Percentiles rank a stretch among this genome's conserved stretches.
Evolutionary conservation across 129 eudicot species (phyloP).

Genomic region (Lactuca saligna): DNA sequence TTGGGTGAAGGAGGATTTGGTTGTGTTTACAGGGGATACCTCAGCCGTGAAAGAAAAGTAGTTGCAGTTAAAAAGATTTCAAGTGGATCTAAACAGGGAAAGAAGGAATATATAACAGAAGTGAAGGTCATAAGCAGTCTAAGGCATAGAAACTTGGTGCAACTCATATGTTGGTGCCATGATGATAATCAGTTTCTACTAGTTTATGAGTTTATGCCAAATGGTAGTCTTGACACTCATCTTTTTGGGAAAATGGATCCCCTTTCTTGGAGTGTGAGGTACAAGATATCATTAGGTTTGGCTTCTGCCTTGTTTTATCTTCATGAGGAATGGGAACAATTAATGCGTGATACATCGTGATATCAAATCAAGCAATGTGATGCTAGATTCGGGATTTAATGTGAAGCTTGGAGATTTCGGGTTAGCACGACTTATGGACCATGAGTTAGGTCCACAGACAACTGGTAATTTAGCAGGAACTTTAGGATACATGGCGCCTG

Average conservation of each 20-base stretch:
- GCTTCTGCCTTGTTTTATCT: slow-evolving; percentile 62
- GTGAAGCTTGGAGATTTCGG: slow-evolving; percentile 74
- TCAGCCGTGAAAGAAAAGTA: slow-evolving; percentile 25
- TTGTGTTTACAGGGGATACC: slow-evolving; percentile 47
- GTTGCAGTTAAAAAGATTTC: slow-evolving; percentile 62
- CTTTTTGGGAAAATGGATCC: slow-evolving; percentile 39
- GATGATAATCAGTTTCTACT: slow-evolving; percentile 45
- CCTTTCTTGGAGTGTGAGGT: slow-evolving; percentile 47
- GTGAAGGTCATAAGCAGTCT: slow-evolving; percentile 52
- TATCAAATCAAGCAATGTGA: slow-evolving; percentile 61
- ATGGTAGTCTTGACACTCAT: slow-evolving; percentile 56
- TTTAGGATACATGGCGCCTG: slow-evolving; percentile 60
- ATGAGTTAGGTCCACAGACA: slow-evolving; percentile 46
- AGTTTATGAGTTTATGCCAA: slow-evolving; percentile 60
- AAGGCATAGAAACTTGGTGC: slow-evolving; percentile 59
- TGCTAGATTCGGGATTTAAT: slow-evolving; percentile 58
- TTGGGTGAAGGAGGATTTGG: slow-evolving; percentile 71
- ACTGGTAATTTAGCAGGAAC: slow-evolving; percentile 51
- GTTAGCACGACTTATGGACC: slow-evolving; percentile 59
- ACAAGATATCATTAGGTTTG: slow-evolving; percentile 49
- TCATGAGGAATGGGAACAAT: slow-evolving; percentile 66
- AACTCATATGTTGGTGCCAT: slow-evolving; percentile 71
- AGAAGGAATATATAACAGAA: slow-evolving; percentile 52
- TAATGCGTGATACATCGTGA: slow-evolving; percentile 67
- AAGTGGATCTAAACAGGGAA: slow-evolving; percentile 60